A percentile compares a stretch with the other conserved stretches of the same genome.
Conservation (phyloP, 208 protist genomes). For the Crithidia brevicula region DNA sequence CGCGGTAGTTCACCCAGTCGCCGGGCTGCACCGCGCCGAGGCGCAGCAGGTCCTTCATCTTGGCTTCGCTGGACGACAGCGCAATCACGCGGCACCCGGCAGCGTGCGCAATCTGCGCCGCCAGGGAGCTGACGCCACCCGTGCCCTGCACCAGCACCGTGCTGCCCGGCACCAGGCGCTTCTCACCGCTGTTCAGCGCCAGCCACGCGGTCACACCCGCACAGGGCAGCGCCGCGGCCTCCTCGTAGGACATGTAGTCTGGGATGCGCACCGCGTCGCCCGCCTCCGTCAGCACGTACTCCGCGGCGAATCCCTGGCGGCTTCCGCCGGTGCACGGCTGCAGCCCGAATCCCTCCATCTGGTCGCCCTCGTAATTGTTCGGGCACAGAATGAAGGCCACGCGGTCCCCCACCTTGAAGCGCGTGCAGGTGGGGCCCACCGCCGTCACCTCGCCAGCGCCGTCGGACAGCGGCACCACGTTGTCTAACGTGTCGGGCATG, state of each 20-base stretch:
- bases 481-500: conserved; percentile 18
- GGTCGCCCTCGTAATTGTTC: conserved; percentile 23
- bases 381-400: conserved; percentile 28
- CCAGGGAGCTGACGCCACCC: conserved; percentile 39
- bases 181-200: conserved; percentile 30
- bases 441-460: conserved; percentile 33
- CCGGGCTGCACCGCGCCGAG: conserved; percentile 22
- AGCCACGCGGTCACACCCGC: conserved; percentile 37
- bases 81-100: conserved; percentile 37
- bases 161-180: conserved; percentile 33
- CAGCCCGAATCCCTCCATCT: conserved; percentile 31
- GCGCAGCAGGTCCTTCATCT: conserved; percentile 28
- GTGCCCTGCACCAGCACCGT: conserved; percentile 42
- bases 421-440: conserved; percentile 7
- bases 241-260: conserved; percentile 35
- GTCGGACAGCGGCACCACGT: conserved; percentile 31
- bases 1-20: conserved; percentile 43
- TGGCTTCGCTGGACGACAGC: conserved; percentile 31
- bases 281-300: conserved; percentile 30
- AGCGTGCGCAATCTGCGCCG: conserved; percentile 37
- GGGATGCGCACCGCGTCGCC: conserved; percentile 25
- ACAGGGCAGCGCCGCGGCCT: conserved; percentile 33
- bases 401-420: conserved; percentile 32
- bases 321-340: conserved; percentile 28
- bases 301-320: conserved; percentile 28